phyloP scores from a whole-genome alignment of 2,329 filamentous ascomycete species.

The Pseudogymnoascus sp. region DNA sequence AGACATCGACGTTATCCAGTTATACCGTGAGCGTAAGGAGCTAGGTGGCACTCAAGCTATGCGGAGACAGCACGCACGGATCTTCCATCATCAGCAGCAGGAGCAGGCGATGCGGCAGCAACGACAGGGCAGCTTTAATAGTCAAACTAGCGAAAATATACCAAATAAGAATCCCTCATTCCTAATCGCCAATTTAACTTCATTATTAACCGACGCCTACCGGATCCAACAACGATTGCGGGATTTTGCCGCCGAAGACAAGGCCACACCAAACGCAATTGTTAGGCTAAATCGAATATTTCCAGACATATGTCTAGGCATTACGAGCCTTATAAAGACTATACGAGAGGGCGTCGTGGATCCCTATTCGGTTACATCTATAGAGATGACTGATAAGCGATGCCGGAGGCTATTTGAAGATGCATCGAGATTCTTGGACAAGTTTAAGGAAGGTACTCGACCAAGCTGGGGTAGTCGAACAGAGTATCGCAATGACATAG shows the following conservation, averaged over 20 bases:
- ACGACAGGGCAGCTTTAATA: not conserved
- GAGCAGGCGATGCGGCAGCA: not conserved
- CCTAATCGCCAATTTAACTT: not conserved
- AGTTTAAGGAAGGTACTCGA: not conserved
- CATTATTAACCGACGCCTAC: not conserved
- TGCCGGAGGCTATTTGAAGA: not conserved
- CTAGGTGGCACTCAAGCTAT: conserved; percentile 10
- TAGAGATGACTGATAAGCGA: not conserved
- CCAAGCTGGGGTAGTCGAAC: not conserved
- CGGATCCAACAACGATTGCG: not conserved
- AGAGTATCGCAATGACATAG: not conserved
- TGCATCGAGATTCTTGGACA: not conserved
- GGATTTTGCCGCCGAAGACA: not conserved
- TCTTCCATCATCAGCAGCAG: conserved; percentile 6
- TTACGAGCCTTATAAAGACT: not conserved
- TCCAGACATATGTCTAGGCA: not conserved
- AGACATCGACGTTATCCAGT: conserved; percentile 14
- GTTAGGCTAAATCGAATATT: not conserved
- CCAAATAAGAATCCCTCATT: not conserved
- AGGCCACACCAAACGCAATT: not conserved
- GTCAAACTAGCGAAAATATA: not conserved
- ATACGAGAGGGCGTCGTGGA: not conserved
- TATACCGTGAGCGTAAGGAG: conserved; percentile 18
- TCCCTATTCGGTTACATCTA: not conserved
- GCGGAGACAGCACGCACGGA: conserved; percentile 12